Percentiles rank a stretch among this genome's conserved stretches.
phyloP scores from a whole-genome alignment of 345 rosid genomes.

The Hibiscus mutabilis region DNA sequence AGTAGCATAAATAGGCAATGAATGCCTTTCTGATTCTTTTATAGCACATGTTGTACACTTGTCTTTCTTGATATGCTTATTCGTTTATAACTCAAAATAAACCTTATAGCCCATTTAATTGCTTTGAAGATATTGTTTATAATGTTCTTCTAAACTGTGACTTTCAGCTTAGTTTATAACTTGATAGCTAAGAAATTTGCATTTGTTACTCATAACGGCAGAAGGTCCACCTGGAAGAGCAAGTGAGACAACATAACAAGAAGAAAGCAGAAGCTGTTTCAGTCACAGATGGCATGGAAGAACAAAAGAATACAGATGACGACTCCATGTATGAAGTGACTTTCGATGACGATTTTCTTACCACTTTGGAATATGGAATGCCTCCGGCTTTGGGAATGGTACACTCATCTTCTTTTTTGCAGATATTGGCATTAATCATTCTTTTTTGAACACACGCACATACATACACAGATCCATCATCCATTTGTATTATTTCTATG shows the following conservation, averaged over 20 bases:
- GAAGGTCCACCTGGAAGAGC: slow-evolving; percentile 91
- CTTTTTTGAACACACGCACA: not conserved
- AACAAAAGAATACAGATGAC: slow-evolving; percentile 33
- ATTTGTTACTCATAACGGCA: slow-evolving; percentile 22
- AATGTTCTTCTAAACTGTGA: not conserved
- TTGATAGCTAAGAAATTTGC: not conserved
- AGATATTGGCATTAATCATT: not conserved
- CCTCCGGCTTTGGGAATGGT: slow-evolving; percentile 99
- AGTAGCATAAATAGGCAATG: not conserved
- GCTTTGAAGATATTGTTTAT: not conserved
- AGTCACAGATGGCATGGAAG: slow-evolving; percentile 24
- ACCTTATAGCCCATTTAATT: not conserved
- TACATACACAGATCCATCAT: too few species aligned
- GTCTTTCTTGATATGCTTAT: not conserved
- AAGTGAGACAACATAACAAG: slow-evolving; percentile 81
- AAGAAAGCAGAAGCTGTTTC: slow-evolving; percentile 44
- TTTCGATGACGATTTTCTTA: slow-evolving; percentile 90
- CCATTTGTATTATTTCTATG: too few species aligned
- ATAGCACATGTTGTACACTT: not conserved
- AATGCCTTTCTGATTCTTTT: not conserved
- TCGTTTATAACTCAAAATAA: not conserved
- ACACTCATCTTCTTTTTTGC: slow-evolving; percentile 5
- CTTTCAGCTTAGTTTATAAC: not conserved
- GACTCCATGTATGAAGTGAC: slow-evolving; percentile 79
- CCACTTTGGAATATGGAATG: slow-evolving; percentile 95